These are phyloP conservation scores for Ammopiptanthus mongolicus DNA, from an alignment of 306 rosid genomes.

Conservation along the genomic window DNA sequence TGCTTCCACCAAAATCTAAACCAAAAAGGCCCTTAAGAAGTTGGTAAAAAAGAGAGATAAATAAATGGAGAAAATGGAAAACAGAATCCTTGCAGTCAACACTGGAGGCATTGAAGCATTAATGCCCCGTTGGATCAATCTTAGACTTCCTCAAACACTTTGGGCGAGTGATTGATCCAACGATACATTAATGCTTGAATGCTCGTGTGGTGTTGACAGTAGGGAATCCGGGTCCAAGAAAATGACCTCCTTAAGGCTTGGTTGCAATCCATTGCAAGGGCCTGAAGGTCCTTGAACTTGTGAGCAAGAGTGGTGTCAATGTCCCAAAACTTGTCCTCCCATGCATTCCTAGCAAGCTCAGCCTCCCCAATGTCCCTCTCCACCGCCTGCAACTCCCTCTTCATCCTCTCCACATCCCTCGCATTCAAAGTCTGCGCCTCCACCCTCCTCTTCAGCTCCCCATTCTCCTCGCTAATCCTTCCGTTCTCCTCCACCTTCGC, in stretches of 20 bases:
- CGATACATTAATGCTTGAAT: no score
- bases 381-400: conserved; percentile 78
- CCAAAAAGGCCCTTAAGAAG: no score
- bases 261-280: conserved; percentile 69
- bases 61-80: background rate
- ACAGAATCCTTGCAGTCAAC: no score
- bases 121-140: no score
- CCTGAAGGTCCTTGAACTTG: conserved; percentile 66
- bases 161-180: no score
- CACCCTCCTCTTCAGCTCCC: conserved; percentile 59
- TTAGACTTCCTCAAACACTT: no score
- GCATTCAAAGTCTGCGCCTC: conserved; percentile 62
- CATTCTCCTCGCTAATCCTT: conserved; percentile 57
- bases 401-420: conserved; percentile 91
- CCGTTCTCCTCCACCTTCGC: conserved; percentile 47
- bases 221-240: no score
- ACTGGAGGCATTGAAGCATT: no score
- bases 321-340: conserved; percentile 89
- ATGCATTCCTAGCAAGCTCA: conserved; percentile 52
- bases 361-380: conserved; percentile 77
- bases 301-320: conserved; percentile 41
- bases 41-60: no score
- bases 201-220: no score
- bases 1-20: no score
- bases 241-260: conserved; percentile 61